Percentiles rank a stretch among this genome's conserved stretches.
Evolutionary conservation across 345 rosid species (phyloP).

Genomic region (Gossypium herbaceum): DNA sequence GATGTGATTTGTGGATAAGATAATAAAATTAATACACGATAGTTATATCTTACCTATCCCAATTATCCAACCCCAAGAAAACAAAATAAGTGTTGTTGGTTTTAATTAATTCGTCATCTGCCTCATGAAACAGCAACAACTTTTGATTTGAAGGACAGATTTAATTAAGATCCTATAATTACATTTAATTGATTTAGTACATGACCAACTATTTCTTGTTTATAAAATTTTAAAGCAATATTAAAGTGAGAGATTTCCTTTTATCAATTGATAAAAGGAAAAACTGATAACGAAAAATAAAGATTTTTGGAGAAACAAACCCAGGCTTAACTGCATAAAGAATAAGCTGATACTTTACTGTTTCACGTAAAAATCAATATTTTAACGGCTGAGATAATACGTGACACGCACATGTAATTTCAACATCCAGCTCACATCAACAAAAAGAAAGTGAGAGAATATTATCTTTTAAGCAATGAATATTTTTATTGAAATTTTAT

Average conservation of each 20-base stretch:
- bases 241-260: too few relatives aligned
- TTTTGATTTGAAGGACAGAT: not conserved
- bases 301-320: not conserved
- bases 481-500: too few relatives aligned
- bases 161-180: not conserved
- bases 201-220: too few relatives aligned
- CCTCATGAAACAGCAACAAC: not conserved
- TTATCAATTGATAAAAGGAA: too few relatives aligned
- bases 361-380: not conserved
- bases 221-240: too few relatives aligned
- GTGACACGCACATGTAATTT: not conserved
- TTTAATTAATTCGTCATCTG: not conserved
- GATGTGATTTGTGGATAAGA: not conserved
- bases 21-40: not conserved
- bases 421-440: not conserved
- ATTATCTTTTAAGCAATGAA: not conserved
- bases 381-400: not conserved
- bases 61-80: too few relatives aligned
- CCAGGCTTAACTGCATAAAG: not conserved
- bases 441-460: not conserved
- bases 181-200: not conserved
- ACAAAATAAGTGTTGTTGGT: not conserved
- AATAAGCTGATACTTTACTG: not conserved
- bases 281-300: too few relatives aligned
- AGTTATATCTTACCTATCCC: conserved; percentile 1